These are phyloP conservation scores for Dictyostelium citrinum DNA, from an alignment of 78 protist species.

Conservation along the genomic window DNA sequence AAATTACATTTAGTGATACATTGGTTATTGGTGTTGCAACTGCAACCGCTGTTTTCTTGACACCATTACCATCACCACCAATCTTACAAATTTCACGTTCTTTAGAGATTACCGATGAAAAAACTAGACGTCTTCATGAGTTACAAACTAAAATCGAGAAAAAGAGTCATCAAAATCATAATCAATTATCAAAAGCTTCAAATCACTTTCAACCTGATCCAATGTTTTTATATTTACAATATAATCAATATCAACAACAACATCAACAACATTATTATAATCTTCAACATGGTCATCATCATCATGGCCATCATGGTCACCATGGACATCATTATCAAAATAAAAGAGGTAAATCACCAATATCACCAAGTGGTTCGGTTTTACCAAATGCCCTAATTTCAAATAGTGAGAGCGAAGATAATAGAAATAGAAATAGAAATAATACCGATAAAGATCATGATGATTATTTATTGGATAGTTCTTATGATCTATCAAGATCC, in stretches of 20 bases:
- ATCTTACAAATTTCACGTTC: slow-evolving; percentile 68
- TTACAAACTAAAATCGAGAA: slow-evolving; percentile 64
- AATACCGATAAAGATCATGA: background rate
- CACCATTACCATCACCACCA: slow-evolving; percentile 80
- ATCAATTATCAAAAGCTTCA: background rate
- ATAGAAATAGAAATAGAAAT: background rate
- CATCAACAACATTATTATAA: slow-evolving; percentile 3
- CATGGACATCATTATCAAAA: background rate
- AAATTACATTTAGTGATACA: slow-evolving; percentile 78
- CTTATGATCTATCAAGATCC: slow-evolving; percentile 22
- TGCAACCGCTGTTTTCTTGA: slow-evolving; percentile 83
- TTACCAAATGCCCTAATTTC: background rate
- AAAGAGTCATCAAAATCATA: slow-evolving; percentile 18
- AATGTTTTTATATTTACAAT: background rate
- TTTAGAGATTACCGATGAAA: slow-evolving; percentile 63
- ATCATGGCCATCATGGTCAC: background rate
- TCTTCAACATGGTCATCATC: background rate
- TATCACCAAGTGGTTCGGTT: background rate
- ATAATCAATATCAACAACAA: background rate
- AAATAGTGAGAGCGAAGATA: background rate
- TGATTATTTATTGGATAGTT: slow-evolving; percentile 33
- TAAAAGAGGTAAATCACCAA: background rate
- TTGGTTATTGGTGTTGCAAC: slow-evolving; percentile 81
- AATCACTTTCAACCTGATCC: slow-evolving; percentile 35
- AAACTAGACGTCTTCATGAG: slow-evolving; percentile 16